Percentiles rank a stretch among this genome's conserved stretches.
phyloP scores from a whole-genome alignment of 78 protist genomes.

The Planoprotostelium fungivorum region DNA sequence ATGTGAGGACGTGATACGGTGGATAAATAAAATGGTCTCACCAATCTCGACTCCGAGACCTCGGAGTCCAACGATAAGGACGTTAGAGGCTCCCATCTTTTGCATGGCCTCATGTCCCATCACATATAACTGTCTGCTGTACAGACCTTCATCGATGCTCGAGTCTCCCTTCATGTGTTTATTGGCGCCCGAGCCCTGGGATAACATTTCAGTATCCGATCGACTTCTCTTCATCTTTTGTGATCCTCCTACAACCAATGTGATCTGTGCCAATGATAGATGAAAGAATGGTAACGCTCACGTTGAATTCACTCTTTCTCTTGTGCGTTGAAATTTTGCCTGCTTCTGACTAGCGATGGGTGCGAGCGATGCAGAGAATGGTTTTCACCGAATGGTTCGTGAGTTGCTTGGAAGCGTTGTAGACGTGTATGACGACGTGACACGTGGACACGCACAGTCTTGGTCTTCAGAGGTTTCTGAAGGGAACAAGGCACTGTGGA shows the following conservation, averaged over 20 bases:
- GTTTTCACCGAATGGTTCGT: too few species aligned
- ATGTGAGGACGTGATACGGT: conserved; percentile 84
- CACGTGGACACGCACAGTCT: too few species aligned
- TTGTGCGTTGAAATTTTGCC: neutral
- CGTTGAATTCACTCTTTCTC: neutral
- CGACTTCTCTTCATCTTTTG: too few species aligned
- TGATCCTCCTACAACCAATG: neutral
- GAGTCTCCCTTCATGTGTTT: conserved; percentile 17
- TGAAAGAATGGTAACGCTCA: neutral
- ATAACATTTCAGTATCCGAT: neutral
- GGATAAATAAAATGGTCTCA: neutral
- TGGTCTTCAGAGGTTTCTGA: too few species aligned
- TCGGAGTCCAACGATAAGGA: conserved; percentile 84
- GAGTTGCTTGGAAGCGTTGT: too few species aligned
- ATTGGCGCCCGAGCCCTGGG: neutral
- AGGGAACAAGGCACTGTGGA: too few species aligned
- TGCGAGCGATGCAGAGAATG: too few species aligned
- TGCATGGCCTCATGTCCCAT: conserved; percentile 86
- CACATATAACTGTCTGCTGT: conserved; percentile 72
- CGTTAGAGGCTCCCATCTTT: conserved; percentile 51
- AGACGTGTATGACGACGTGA: too few species aligned
- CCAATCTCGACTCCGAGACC: conserved; percentile 97
- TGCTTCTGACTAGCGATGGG: too few species aligned
- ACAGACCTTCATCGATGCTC: conserved; percentile 59
- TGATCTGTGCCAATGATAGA: too few species aligned